Conservation (phyloP, 2,329 filamentous ascomycete genomes). For the Phialophora tarda region DNA sequence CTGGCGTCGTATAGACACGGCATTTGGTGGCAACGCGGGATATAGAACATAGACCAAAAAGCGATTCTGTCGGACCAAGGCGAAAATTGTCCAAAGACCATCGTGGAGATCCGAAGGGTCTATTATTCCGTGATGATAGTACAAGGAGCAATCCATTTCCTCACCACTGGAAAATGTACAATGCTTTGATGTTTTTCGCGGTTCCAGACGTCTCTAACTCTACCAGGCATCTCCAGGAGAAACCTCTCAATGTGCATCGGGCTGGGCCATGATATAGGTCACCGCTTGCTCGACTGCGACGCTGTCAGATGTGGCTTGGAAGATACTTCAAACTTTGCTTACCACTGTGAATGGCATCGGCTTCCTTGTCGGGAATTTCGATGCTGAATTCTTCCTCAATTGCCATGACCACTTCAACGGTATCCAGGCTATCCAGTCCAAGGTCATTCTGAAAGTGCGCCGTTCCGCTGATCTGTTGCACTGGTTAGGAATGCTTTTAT, state of each 20-base stretch:
- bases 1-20: conserved; percentile 30
- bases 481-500: conserved; percentile 38
- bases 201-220: conserved; percentile 27
- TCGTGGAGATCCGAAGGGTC: conserved; percentile 34
- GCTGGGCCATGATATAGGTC: conserved; percentile 90
- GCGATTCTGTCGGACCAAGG: background rate
- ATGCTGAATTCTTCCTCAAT: conserved; percentile 98
- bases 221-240: conserved; percentile 6
- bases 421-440: conserved; percentile 94
- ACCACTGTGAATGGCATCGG: conserved; percentile 92
- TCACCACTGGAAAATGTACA: conserved; percentile 35
- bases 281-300: conserved; percentile 86
- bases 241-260: conserved; percentile 63
- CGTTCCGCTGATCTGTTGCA: conserved; percentile 72
- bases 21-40: background rate
- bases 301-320: conserved; percentile 37
- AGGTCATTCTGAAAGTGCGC: conserved; percentile 98
- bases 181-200: conserved; percentile 29
- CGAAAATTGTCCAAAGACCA: conserved; percentile 25
- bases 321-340: conserved; percentile 51
- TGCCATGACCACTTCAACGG: conserved; percentile 99
- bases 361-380: conserved; percentile 97
- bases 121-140: conserved; percentile 36
- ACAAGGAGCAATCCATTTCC: conserved; percentile 34
- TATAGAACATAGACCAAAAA: conserved; percentile 19